Evolutionary conservation across 2,329 filamentous ascomycete species (phyloP).

Genomic region (Lachnellula willkommii): DNA sequence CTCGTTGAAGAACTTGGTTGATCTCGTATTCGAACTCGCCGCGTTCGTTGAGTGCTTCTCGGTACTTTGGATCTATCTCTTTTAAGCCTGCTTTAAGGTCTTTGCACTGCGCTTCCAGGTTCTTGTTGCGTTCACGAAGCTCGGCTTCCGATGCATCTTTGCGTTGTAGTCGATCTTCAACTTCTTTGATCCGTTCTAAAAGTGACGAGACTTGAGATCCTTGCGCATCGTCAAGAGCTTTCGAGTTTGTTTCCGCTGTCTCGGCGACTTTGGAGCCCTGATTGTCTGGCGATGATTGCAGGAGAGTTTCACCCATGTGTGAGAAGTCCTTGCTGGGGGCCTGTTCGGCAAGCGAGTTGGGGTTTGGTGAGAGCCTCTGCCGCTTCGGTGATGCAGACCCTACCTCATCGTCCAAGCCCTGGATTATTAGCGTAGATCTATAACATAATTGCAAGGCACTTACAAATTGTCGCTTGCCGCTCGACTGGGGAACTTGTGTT

Average conservation of each 20-base stretch:
- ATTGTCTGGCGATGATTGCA: background rate
- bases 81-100: constrained; percentile 42
- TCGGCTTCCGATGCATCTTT: constrained; percentile 31
- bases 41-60: constrained; percentile 48
- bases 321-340: background rate
- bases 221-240: constrained; percentile 5
- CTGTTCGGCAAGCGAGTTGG: background rate
- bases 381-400: constrained; percentile 20
- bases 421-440: constrained; percentile 6
- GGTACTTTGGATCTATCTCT: constrained; percentile 43
- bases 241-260: background rate
- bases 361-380: constrained; percentile 16
- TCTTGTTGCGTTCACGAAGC: constrained; percentile 39
- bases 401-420: constrained; percentile 10
- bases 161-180: constrained; percentile 30
- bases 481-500: background rate
- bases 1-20: constrained; percentile 18
- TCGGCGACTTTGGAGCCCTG: background rate
- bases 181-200: constrained; percentile 31
- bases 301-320: background rate
- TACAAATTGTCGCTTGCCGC: constrained; percentile 20
- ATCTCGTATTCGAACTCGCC: constrained; percentile 42
- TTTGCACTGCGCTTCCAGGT: constrained; percentile 42
- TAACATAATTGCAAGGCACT: constrained; percentile 1
- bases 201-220: constrained; percentile 7